A percentile compares a stretch with the other conserved stretches of the same genome.
These are phyloP conservation scores for Anisodus tanguticus DNA, from an alignment of 257 asterid genomes.

Conservation along the genomic window DNA sequence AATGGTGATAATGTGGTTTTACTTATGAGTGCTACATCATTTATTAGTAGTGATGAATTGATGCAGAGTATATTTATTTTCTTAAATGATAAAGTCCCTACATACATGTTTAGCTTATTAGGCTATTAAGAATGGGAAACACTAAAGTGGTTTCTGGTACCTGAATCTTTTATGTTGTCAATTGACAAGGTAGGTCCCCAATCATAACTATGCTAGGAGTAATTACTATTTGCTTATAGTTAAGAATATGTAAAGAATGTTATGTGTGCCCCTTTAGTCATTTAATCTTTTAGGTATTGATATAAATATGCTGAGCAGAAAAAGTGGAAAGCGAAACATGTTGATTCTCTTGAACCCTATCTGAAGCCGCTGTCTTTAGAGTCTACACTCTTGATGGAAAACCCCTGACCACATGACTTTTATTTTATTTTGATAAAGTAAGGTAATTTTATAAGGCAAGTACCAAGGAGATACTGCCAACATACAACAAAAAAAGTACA, in stretches of 20 bases:
- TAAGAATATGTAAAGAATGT: background rate
- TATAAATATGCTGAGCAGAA: background rate
- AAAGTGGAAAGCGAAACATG: background rate
- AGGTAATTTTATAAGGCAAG: background rate
- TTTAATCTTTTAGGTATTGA: background rate
- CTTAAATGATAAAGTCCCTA: background rate
- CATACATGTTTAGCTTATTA: background rate
- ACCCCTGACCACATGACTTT: background rate
- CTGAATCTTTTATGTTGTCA: background rate
- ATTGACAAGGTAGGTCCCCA: constrained; percentile 2
- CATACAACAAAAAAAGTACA: background rate
- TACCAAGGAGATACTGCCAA: background rate
- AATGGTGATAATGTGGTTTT: background rate
- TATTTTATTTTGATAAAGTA: background rate
- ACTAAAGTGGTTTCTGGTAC: background rate
- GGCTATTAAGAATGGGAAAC: background rate
- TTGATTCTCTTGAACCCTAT: background rate
- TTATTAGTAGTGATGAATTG: background rate
- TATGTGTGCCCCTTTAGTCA: background rate
- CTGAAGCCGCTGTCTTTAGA: background rate
- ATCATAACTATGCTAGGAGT: background rate
- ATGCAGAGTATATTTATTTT: background rate
- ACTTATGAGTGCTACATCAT: background rate
- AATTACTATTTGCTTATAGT: background rate
- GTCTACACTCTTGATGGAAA: background rate